phyloP scores from a whole-genome alignment of 192 early-diverging fungal species.

The Cladochytrium replicatum region DNA sequence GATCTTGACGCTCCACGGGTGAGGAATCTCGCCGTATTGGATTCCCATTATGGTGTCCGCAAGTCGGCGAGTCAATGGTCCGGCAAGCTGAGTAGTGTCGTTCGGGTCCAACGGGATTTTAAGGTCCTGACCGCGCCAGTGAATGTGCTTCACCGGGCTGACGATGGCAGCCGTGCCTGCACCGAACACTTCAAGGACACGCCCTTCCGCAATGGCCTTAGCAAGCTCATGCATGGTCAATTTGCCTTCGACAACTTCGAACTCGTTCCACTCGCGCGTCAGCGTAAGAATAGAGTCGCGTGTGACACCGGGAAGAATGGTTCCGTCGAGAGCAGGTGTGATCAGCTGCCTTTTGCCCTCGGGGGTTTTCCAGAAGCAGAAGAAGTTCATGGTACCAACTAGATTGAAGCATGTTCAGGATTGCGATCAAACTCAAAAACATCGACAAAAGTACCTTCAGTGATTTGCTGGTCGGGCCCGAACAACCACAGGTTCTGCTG shows the following conservation, averaged over 20 bases:
- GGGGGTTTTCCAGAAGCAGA: conserved; percentile 79
- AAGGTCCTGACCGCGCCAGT: conserved; percentile 68
- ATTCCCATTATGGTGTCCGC: conserved; percentile 82
- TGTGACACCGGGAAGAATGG: conserved; percentile 91
- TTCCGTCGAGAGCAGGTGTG: conserved; percentile 87
- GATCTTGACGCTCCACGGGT: conserved; percentile 89
- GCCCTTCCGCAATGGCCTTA: conserved; percentile 63
- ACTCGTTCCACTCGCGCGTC: conserved; percentile 70
- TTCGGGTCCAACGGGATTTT: conserved; percentile 79
- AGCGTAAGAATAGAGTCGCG: conserved; percentile 83
- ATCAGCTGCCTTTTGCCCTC: conserved; percentile 72
- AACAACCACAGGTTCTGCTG: conserved; percentile 95
- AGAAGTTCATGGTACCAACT: conserved; percentile 97
- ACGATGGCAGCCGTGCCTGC: conserved; percentile 95
- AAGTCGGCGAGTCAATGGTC: conserved; percentile 71
- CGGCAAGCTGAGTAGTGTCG: conserved; percentile 67
- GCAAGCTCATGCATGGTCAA: conserved; percentile 71
- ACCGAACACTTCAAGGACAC: conserved; percentile 88
- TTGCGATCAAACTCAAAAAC: neutral
- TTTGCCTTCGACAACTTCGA: conserved; percentile 77
- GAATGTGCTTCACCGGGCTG: conserved; percentile 78
- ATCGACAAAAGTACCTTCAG: conserved; percentile 43
- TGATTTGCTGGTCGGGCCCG: conserved; percentile 73
- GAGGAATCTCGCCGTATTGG: conserved; percentile 82
- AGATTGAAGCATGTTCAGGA: neutral